These are phyloP conservation scores for Syzygium aromaticum DNA, from an alignment of 345 rosid genomes.

Conservation along the genomic window DNA sequence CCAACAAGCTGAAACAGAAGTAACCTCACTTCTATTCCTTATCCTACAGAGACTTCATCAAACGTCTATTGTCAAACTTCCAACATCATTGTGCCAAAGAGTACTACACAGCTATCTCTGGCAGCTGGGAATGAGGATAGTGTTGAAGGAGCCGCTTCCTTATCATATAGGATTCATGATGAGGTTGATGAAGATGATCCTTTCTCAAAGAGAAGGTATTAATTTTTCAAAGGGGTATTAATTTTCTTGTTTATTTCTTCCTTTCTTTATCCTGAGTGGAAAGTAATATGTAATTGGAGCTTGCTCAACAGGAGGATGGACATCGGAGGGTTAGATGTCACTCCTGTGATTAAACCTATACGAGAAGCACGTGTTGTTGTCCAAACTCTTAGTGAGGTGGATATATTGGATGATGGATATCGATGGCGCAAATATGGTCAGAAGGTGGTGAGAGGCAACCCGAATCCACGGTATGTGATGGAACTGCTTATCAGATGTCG, in stretches of 20 bases:
- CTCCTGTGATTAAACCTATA: conserved; percentile 91
- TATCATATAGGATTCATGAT: conserved; percentile 10
- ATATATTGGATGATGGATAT: conserved; percentile 95
- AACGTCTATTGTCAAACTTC: conserved; percentile 37
- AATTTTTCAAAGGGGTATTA: conserved; percentile 2
- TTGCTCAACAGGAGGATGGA: conserved; percentile 70
- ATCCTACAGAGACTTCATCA: conserved; percentile 50
- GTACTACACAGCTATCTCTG: conserved; percentile 45
- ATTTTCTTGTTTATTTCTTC: conserved; percentile 3
- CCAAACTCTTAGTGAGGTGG: conserved; percentile 95
- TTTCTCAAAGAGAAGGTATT: conserved; percentile 75
- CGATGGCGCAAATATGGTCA: conserved; percentile 99
- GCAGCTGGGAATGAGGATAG: conserved; percentile 44
- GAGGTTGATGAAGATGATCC: conserved; percentile 78
- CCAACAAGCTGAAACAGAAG: not conserved
- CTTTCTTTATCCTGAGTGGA: not conserved
- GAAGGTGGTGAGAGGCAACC: conserved; percentile 96
- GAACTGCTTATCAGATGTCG: not conserved
- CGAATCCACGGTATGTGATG: conserved; percentile 77
- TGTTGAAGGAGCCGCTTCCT: conserved; percentile 30
- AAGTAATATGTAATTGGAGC: not conserved
- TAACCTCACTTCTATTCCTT: conserved; percentile 8
- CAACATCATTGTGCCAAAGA: conserved; percentile 34
- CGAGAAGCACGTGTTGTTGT: conserved; percentile 98
- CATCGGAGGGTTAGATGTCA: conserved; percentile 50